These are phyloP conservation scores for Mesembryanthemum crystallinum DNA, from an alignment of 148 eudicot species.

Conservation along the genomic window DNA sequence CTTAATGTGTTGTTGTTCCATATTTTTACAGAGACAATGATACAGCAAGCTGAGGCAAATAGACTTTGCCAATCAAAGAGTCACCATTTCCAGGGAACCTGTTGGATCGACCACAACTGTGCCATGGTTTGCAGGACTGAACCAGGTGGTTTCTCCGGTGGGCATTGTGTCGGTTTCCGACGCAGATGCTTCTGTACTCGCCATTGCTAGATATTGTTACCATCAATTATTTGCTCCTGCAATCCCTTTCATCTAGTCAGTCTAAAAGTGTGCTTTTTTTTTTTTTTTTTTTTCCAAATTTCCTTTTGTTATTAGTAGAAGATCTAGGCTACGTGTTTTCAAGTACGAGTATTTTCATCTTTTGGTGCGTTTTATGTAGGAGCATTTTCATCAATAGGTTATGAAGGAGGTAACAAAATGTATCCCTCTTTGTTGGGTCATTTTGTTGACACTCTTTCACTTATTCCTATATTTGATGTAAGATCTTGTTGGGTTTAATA, in stretches of 20 bases:
- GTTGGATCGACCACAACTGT: conserved; percentile 40
- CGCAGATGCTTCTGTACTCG: conserved; percentile 57
- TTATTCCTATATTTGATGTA: no score
- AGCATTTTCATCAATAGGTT: no score
- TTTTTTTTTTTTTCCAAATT: no score
- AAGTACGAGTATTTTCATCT: no score
- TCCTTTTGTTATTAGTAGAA: no score
- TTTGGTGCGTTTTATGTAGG: no score
- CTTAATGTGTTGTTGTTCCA: background rate
- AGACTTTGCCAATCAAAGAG: conserved; percentile 50
- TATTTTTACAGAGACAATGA: background rate
- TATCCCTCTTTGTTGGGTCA: no score
- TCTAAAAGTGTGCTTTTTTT: no score
- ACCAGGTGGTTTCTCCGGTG: conserved; percentile 41
- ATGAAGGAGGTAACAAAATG: no score
- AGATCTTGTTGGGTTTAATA: no score
- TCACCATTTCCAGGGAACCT: conserved; percentile 40
- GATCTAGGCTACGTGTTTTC: no score
- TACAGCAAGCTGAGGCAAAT: conserved; percentile 9
- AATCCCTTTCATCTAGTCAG: background rate
- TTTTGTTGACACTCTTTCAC: no score
- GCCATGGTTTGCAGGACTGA: conserved; percentile 46
- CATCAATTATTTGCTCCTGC: background rate
- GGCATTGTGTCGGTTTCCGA: conserved; percentile 45
- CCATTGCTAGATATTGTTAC: conserved; percentile 12